phyloP scores from a whole-genome alignment of 768 basidiomycete species.

The Kwoniella heveanensis region DNA sequence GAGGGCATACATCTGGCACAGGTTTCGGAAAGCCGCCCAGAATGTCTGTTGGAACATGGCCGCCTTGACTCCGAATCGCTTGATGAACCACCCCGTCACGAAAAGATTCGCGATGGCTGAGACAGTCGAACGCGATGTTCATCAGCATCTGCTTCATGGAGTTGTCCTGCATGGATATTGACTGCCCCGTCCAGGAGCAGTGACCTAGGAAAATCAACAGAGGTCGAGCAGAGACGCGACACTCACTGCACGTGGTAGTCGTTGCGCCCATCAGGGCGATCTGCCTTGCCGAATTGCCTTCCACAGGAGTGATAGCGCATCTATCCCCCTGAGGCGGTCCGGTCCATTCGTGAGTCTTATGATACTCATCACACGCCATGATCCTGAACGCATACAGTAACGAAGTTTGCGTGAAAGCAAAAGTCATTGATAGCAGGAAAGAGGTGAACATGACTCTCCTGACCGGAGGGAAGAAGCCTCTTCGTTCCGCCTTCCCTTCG shows the following conservation, averaged over 20 bases:
- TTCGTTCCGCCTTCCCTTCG: not conserved
- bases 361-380: slow-evolving; percentile 52
- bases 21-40: slow-evolving; percentile 47
- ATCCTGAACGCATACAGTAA: slow-evolving; percentile 47
- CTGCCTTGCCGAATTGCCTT: slow-evolving; percentile 33
- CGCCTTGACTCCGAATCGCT: slow-evolving; percentile 38
- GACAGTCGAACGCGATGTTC: no score
- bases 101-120: slow-evolving; percentile 52
- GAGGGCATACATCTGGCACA: slow-evolving; percentile 45
- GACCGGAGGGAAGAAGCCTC: slow-evolving; percentile 26
- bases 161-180: no score
- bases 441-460: slow-evolving; percentile 38
- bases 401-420: slow-evolving; percentile 49
- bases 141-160: no score
- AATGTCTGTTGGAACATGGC: slow-evolving; percentile 51
- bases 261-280: slow-evolving; percentile 46
- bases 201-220: no score
- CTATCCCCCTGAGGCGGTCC: slow-evolving; percentile 26
- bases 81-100: slow-evolving; percentile 46
- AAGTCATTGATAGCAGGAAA: slow-evolving; percentile 37
- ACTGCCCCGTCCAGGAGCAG: no score
- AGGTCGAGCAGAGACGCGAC: not conserved
- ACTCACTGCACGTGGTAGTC: slow-evolving; percentile 38
- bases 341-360: slow-evolving; percentile 30
- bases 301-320: slow-evolving; percentile 43